Base-by-base conservation (phyloP, 163 green algal genomes). In the Chlamydomonas reinhardtii region DNA sequence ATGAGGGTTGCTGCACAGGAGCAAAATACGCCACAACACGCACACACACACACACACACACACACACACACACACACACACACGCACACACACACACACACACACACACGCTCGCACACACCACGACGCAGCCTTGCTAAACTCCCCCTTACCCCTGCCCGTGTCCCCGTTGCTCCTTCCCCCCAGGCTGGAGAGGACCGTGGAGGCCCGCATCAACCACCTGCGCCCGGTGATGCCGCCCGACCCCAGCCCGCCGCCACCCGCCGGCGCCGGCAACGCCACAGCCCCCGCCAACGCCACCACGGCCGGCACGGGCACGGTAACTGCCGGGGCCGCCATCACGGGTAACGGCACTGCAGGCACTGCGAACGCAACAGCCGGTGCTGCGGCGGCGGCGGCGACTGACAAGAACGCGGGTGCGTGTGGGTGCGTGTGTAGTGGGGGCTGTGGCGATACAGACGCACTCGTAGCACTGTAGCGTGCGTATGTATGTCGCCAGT, bases 191-290 rank as follows among this genome's bases (percentile, higher is more conserved):
- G 68, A 14, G 8, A 32, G n/a, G 52, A 32, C 29, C 6, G 79
- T 85, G 48, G 35, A 74, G 39, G 11, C 9, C 2, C 81, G 81
- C 71, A 80, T 87, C 56, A 16, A 72, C 34, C 81, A 87, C 71
- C 81, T 87, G 19, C 15, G 19, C 56, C 81, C 81, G 0, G 29
- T 74, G 16, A 80, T 79, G 71, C 81, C 81, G 35, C 81, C 81
- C 6, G 70, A 81, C 34, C 70, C 70, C 19, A 27, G 27, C 32
- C 81, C 81, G 9, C 59, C 71, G 37, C 81, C 81, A 59, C 81
- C 81, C 9, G 71, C 79, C 16, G 15, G 29, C 34, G 29, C 22
- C 12, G 77, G 54, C 4, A 87, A 85, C 54, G 19, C 2, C 12
- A 78, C 79, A 0, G 34, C 74, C 11, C 37, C 69, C 12, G 79